These are phyloP conservation scores for Coix lacrymajobi DNA, from an alignment of 176 grass and related monocot species.

Conservation along the genomic window DNA sequence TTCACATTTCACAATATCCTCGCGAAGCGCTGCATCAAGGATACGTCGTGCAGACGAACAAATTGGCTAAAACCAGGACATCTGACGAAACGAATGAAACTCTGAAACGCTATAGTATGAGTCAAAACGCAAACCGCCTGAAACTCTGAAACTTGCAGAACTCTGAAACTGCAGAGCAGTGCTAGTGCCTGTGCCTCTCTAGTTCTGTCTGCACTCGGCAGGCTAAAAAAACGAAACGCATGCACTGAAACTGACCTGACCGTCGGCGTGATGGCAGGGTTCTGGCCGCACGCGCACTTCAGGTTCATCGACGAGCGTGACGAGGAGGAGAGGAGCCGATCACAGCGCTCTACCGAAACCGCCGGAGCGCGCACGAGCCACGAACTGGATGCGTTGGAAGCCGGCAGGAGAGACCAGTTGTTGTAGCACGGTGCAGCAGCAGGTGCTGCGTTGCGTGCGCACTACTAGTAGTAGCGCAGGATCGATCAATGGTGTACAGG, in stretches of 20 bases:
- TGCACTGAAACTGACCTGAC: neutral
- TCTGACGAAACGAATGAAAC: neutral
- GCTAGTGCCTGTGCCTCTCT: no score
- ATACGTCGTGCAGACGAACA: neutral
- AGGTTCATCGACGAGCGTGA: constrained; percentile 17
- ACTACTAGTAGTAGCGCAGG: neutral
- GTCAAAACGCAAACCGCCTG: neutral
- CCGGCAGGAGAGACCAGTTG: neutral
- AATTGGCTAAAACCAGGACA: neutral
- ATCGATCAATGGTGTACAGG: neutral
- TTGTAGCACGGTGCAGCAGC: neutral
- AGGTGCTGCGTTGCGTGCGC: neutral
- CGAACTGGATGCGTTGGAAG: constrained; percentile 28
- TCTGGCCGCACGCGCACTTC: constrained; percentile 40
- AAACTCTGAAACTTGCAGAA: no score
- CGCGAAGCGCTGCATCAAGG: no score
- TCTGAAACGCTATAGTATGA: neutral
- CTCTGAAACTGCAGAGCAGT: neutral
- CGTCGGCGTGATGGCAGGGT: neutral
- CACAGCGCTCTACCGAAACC: neutral
- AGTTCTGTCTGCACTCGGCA: no score
- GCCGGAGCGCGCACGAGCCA: neutral
- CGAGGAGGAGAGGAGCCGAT: neutral
- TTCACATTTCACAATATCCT: no score
- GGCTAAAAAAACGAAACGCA: neutral